These are phyloP conservation scores for Euphorbia peplus DNA, from an alignment of 345 rosid species.

Conservation along the genomic window DNA sequence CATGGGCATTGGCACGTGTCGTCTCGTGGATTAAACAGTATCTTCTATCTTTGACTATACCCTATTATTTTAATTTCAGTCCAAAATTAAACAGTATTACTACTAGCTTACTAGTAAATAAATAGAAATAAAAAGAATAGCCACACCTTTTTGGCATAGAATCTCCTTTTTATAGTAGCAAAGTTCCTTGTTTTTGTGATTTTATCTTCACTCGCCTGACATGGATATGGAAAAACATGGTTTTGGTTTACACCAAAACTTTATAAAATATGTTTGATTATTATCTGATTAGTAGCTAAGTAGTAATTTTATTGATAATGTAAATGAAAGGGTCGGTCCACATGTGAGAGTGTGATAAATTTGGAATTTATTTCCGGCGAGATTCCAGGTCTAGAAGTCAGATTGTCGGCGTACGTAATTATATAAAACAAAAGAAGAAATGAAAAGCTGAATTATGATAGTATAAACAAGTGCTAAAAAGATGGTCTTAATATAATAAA, in stretches of 20 bases:
- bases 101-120: background rate
- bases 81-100: conserved; percentile 1
- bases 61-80: background rate
- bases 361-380: conserved; percentile 5
- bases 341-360: background rate
- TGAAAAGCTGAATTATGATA: background rate
- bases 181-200: background rate
- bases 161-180: background rate
- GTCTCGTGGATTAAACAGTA: background rate
- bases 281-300: background rate
- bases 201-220: background rate
- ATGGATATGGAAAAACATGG: background rate
- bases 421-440: background rate
- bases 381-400: conserved; percentile 13
- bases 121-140: background rate
- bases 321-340: background rate
- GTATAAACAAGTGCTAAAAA: background rate
- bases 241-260: background rate
- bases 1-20: conserved; percentile 11
- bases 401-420: conserved; percentile 10
- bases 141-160: conserved; percentile 2
- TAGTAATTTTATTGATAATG: background rate
- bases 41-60: conserved; percentile 11
- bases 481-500: background rate
- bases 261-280: background rate